A percentile compares a stretch with the other conserved stretches of the same genome.
Evolutionary conservation across 441 rosid genomes (phyloP).

Genomic region (Erodium trifolium): DNA sequence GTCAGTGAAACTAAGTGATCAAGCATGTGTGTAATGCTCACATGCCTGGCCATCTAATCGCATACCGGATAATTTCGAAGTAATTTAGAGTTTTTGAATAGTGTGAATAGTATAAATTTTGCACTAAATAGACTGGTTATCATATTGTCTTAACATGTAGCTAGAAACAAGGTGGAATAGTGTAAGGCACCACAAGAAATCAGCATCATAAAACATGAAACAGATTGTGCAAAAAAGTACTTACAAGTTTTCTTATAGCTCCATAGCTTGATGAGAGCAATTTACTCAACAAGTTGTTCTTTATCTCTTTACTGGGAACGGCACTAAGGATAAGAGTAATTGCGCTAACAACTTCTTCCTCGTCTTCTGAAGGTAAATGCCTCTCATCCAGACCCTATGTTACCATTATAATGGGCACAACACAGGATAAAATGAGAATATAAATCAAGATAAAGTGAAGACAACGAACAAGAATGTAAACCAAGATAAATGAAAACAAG

Average conservation of each 20-base stretch:
- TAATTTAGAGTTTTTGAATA: not conserved
- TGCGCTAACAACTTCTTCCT: constrained; percentile 81
- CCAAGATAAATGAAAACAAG: not conserved
- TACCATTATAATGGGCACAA: constrained; percentile 10
- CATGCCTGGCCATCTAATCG: not conserved
- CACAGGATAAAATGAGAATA: not conserved
- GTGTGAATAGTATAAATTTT: too few relatives aligned
- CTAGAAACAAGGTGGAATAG: too few relatives aligned
- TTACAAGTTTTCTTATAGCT: constrained; percentile 77
- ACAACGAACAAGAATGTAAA: not conserved
- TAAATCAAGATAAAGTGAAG: not conserved
- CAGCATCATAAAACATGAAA: too few relatives aligned
- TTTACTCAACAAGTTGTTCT: constrained; percentile 65
- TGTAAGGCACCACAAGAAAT: too few relatives aligned
- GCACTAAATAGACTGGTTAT: too few relatives aligned
- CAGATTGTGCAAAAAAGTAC: constrained; percentile 16
- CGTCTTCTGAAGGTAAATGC: constrained; percentile 74
- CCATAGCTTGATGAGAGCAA: constrained; percentile 83
- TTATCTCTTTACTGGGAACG: constrained; percentile 60
- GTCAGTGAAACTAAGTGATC: not conserved
- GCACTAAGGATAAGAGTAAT: constrained; percentile 64
- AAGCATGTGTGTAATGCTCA: not conserved
- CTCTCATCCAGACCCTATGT: constrained; percentile 72
- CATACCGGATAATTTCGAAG: not conserved
- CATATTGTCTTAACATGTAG: too few relatives aligned